These are phyloP conservation scores for Epichloe aotearoae DNA, from an alignment of 2,329 filamentous ascomycete genomes.

Conservation along the genomic window DNA sequence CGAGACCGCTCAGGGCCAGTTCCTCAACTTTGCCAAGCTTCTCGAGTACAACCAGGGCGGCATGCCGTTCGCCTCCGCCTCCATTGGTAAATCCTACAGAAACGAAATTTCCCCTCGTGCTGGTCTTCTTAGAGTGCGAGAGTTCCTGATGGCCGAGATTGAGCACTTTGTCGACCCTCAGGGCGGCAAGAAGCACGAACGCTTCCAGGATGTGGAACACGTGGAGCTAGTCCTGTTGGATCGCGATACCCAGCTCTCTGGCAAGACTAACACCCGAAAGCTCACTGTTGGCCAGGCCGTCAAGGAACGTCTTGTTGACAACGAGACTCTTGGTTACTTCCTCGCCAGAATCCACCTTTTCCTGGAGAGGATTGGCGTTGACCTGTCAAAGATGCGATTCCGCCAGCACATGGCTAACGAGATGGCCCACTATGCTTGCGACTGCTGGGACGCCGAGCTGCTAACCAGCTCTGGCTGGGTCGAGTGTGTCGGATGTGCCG, in stretches of 20 bases:
- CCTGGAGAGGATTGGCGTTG: conserved; percentile 76
- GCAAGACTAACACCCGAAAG: conserved; percentile 62
- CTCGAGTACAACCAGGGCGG: conserved; percentile 89
- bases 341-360: conserved; percentile 87
- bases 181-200: conserved; percentile 83
- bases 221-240: conserved; percentile 75
- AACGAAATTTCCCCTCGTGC: conserved; percentile 94
- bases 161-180: conserved; percentile 96
- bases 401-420: conserved; percentile 82
- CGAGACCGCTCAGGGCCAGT: conserved; percentile 96
- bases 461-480: conserved; percentile 92
- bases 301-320: conserved; percentile 70
- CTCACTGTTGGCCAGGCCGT: conserved; percentile 81
- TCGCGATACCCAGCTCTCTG: conserved; percentile 71
- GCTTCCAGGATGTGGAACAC: conserved; percentile 76
- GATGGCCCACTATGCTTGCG: conserved; percentile 80
- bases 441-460: conserved; percentile 97
- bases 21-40: conserved; percentile 91
- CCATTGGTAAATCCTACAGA: conserved; percentile 93
- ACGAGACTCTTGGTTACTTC: conserved; percentile 97
- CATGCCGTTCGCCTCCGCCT: conserved; percentile 96
- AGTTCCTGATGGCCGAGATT: conserved; percentile 98
- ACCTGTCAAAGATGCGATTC: conserved; percentile 81
- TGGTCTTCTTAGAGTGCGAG: conserved; percentile 83
- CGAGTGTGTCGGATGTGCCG: conserved; percentile 94